phyloP scores from a whole-genome alignment of 2,329 filamentous ascomycete genomes.

The Colletotrichum destructivum region DNA sequence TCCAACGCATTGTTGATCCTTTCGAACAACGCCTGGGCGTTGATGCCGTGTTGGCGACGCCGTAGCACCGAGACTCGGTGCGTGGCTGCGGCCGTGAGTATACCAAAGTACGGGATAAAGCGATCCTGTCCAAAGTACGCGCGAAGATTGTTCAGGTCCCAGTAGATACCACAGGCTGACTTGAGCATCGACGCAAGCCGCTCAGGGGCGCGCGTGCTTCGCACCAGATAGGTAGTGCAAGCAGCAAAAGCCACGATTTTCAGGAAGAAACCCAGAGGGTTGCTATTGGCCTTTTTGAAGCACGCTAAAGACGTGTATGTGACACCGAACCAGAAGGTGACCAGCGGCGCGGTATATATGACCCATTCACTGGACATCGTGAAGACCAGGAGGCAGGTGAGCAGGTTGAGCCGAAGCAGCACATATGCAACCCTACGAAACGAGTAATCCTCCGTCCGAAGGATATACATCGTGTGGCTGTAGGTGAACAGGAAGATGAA shows the following conservation, averaged over 20 bases:
- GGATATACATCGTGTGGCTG: conserved; percentile 72
- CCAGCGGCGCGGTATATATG: conserved; percentile 70
- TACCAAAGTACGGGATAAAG: conserved; percentile 70
- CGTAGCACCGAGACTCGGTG: conserved; percentile 47
- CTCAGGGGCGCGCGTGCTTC: conserved; percentile 32
- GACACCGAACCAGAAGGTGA: conserved; percentile 75
- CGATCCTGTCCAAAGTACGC: conserved; percentile 67
- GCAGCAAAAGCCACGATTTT: conserved; percentile 65
- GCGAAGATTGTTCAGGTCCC: conserved; percentile 64
- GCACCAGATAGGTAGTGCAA: conserved; percentile 44
- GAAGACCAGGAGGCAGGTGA: conserved; percentile 68
- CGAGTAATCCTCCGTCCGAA: conserved; percentile 71
- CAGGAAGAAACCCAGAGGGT: conserved; percentile 56
- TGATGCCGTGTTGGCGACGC: conserved; percentile 32
- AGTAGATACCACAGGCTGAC: conserved; percentile 59
- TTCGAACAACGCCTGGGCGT: conserved; percentile 24
- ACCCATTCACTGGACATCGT: conserved; percentile 68
- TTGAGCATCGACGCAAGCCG: conserved; percentile 29
- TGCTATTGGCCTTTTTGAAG: conserved; percentile 58
- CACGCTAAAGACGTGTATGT: conserved; percentile 67
- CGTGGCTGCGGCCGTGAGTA: conserved; percentile 63
- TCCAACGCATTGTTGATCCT: conserved; percentile 34
- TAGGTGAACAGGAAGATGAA: conserved; percentile 76
- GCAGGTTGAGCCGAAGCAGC: conserved; percentile 70
- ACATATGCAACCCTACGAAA: conserved; percentile 61